Conservation (phyloP, 1,284 basidiomycete species). For the Sanghuangporus weigelae region DNA sequence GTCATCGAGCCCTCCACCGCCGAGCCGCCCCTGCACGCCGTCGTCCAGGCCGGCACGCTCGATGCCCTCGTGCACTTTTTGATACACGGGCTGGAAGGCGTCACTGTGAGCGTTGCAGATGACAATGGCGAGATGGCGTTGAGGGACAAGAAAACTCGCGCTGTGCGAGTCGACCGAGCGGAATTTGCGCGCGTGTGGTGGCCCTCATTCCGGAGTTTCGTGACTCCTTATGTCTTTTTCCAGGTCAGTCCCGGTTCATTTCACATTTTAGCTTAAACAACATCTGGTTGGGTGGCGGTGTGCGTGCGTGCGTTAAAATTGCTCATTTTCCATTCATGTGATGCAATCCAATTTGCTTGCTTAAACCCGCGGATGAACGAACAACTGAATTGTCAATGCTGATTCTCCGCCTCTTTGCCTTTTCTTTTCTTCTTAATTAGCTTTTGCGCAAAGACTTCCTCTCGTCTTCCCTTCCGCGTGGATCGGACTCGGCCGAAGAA, state of each 20-base stretch:
- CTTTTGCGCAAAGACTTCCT: slow-evolving; percentile 69
- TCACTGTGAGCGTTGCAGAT: slow-evolving; percentile 72
- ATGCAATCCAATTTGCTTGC: too few species aligned
- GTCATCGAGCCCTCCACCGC: slow-evolving; percentile 53
- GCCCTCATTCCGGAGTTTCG: slow-evolving; percentile 72
- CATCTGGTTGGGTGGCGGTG: neutral
- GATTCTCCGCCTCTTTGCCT: neutral
- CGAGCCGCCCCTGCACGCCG: slow-evolving; percentile 64
- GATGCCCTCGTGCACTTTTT: slow-evolving; percentile 69
- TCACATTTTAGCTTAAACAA: neutral
- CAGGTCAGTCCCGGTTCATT: slow-evolving; percentile 48
- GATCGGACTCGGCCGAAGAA: slow-evolving; percentile 26
- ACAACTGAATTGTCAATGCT: too few species aligned
- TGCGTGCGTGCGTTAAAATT: neutral
- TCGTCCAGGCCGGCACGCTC: slow-evolving; percentile 72
- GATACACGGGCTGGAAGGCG: slow-evolving; percentile 69
- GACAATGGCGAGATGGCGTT: slow-evolving; percentile 79
- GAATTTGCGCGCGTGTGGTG: slow-evolving; percentile 77
- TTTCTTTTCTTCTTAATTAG: slow-evolving; percentile 32
- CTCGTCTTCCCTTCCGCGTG: slow-evolving; percentile 34
- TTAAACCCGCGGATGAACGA: too few species aligned
- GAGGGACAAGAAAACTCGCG: slow-evolving; percentile 60
- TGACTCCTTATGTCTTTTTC: slow-evolving; percentile 73
- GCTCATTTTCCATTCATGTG: neutral
- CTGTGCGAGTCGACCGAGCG: slow-evolving; percentile 60